A percentile compares a stretch with the other conserved stretches of the same genome.
These are phyloP conservation scores for Petunia hybrid DNA, from an alignment of 305 asterid genomes.

Conservation along the genomic window DNA sequence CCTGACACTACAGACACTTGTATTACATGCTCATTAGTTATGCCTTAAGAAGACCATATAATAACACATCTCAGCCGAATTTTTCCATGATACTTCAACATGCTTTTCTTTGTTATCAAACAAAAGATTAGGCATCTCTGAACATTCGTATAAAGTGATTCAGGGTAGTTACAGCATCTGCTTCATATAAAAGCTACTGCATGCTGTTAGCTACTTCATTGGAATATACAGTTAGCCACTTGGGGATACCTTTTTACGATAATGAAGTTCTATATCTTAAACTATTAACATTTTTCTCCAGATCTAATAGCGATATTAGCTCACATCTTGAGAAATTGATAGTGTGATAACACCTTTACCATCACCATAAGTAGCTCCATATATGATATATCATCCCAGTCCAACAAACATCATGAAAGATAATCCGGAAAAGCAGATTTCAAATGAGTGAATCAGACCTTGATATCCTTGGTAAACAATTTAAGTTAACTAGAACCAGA, in stretches of 20 bases:
- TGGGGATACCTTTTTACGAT: not conserved
- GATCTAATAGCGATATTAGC: constrained; percentile 19
- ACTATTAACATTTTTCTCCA: not conserved
- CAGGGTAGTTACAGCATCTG: constrained; percentile 3
- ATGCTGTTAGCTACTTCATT: not conserved
- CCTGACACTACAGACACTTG: not conserved
- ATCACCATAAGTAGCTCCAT: constrained; percentile 18
- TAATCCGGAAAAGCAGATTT: not conserved
- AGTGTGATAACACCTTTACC: not conserved
- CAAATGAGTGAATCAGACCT: not conserved
- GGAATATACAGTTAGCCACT: not conserved
- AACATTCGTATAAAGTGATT: not conserved
- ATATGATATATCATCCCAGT: constrained; percentile 14
- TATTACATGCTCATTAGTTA: not conserved
- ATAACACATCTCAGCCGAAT: not conserved
- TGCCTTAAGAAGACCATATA: not conserved
- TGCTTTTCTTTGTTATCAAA: not conserved
- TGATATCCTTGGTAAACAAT: not conserved
- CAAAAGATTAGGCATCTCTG: not conserved
- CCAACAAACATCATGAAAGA: not conserved
- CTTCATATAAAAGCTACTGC: constrained; percentile 15
- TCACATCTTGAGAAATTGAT: not conserved
- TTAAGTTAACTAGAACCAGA: not conserved
- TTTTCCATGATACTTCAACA: not conserved
- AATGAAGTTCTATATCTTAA: not conserved